Base-by-base conservation (phyloP, 2,329 filamentous ascomycete species). In the Bretziella fagacearum region DNA sequence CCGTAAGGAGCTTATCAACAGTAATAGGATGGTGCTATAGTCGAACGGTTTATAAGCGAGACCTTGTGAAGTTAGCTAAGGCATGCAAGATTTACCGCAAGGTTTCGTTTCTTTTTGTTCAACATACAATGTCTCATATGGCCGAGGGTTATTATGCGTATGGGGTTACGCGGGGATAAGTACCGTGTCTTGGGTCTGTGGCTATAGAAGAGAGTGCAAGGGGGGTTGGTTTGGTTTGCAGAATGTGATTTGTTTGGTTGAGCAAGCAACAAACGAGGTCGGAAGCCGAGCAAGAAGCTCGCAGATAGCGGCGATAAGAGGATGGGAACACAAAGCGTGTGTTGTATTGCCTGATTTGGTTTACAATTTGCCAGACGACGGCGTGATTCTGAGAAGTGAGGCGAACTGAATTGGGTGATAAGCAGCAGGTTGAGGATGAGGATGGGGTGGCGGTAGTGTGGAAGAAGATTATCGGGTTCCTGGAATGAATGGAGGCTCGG, bases 11-110 rank as follows among this genome's bases (percentile, higher is more conserved):
- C 13, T 20, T 23, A 10, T n/a, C 35, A 39, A 39, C 20, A 23
- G 8, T 10, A 7, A 10, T 20, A 39, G 7, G 17, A 39, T 39
- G 17, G 18, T 39, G 35, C 18, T 17, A 22, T 39, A 6, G 35
- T 39, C 35, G 18, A 39, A 39, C 35, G 35, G 35, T 39, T 20
- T n/a, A n/a, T n/a, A n/a, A n/a, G n/a, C n/a, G n/a, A n/a, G n/a
- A n/a, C n/a, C n/a, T n/a, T n/a, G n/a, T n/a, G n/a, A n/a, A n/a
- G n/a, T n/a, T n/a, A n/a, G n/a, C n/a, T n/a, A n/a, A n/a, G n/a
- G n/a, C n/a, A n/a, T n/a, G n/a, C n/a, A 3, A 18, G 7, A 6
- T 15, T 17, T 39, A 6, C n/a, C 27, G n/a, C 27, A 30, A 30
- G 35, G 17, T 20, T 20, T 22, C 7, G 33, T 23, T 20, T 18